Base-by-base conservation (phyloP, 257 asterid genomes). In the Echium plantagineum region DNA sequence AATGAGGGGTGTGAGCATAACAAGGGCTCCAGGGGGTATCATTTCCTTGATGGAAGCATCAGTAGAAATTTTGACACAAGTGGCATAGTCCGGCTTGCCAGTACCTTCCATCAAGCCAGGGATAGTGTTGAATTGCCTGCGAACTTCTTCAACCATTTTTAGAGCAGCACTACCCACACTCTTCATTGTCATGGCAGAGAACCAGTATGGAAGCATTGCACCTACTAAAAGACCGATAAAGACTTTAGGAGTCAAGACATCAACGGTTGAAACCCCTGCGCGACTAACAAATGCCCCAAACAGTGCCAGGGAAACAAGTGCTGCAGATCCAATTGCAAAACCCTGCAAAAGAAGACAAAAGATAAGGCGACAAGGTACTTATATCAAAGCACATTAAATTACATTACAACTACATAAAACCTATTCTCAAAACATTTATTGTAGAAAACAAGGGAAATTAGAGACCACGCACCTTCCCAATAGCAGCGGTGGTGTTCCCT, bases 401-500 rank as follows among this genome's bases (percentile, higher is more conserved):
- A 42, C 32, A 28, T 28, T 28, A 28, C 49, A 42, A 5, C 49
- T 42, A 42, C 46, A 42, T 42, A 42, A 42, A 42, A 42, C 49
- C 10, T 4, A 42, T 1, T 4, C 4, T 42, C 10, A 42, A 42
- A 42, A 0, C 1, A 10, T 10, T 42, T 35, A 35, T 35, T 35
- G 6, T 1, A 10, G 47, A 35, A 24, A 35, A 7, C 10, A 15
- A 42, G 49, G 46, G 17, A 42, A 42, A 10, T 42, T 42, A 3
- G 15, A 19, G 21, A 15, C 20, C 56, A 15, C 3, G 31, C 28
- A 88, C 96, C 94, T 89, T 89, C 57, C 96, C 96, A 31, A 89
- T 89, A 9, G 96, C 96, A 69, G 96, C 96, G 54, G 96, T 89
- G 68, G 96, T 89, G 61, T 89, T 89, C 21, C 96, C 96, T 69